Base-by-base conservation (phyloP, 2,329 filamentous ascomycete species). In the Hypoxylon sp. region DNA sequence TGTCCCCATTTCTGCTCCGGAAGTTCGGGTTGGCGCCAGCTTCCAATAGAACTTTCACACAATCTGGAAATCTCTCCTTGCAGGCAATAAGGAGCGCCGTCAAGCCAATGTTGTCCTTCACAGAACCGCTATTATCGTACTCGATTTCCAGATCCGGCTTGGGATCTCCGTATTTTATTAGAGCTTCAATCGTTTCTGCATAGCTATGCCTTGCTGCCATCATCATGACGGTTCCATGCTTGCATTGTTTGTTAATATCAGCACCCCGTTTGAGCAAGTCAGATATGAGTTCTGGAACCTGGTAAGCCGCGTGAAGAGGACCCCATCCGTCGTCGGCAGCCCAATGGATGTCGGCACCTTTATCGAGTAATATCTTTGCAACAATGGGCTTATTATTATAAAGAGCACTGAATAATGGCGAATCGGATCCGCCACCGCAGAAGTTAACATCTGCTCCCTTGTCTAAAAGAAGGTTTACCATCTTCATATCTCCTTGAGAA, bases 381-480 rank as follows among this genome's bases (percentile, higher is more conserved):
- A 66, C 42, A 19, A 57, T 9, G 19, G 24, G 9, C 17, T 50
- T 2, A 29, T 22, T 47, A 9, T 33, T 8, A 14, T 55, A 57
- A 10, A 51, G 19, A 35, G 48, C 37, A 22, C 47, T 24, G 47
- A 61, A 55, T 31, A 52, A 29, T 6, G 57, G 57, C 10, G 58
- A 13, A 24, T 61, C 42, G n/a, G 58, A 53, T 14, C 9, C 31
- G 13, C 37, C 48, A 19, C 48, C 57, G 5, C 31, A 47, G 19
- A 37, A 62, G 51, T 66, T 66, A 31, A 66, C 24, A 6, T 51
- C 26, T 14, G 63, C 63, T 3, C 39, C 29, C 5, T 62, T 66
- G 14, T 54, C 46, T 14, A 66, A 35, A 6, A 66, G 63, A 11
- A 62, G 31, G 17, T 62, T 33, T 37, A 66, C 37, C 35, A 57